Percentiles rank a stretch among this genome's conserved stretches.
Evolutionary conservation across 192 early-diverging fungal species (phyloP).

Genomic region (Neocallimastix lanati): DNA sequence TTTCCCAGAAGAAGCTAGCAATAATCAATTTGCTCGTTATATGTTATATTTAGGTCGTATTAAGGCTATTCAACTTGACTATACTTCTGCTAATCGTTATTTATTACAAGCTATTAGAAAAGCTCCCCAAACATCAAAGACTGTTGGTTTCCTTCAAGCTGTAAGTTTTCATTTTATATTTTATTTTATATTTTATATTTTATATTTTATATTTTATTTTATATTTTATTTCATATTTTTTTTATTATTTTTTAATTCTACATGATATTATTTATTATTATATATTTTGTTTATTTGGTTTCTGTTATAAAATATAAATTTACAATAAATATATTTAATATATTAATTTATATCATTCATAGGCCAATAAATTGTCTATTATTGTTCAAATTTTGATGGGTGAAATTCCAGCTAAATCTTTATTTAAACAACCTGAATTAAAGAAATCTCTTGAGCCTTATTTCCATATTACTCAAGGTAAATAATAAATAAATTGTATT

Average conservation of each 20-base stretch:
- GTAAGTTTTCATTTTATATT: no score
- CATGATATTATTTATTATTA: no score
- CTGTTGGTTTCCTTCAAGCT: constrained; percentile 89
- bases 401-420: constrained; percentile 85
- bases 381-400: constrained; percentile 97
- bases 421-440: constrained; percentile 76
- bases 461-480: background rate
- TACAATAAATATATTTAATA: no score
- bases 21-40: constrained; percentile 85
- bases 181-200: no score
- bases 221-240: no score
- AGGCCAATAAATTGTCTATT: constrained; percentile 84
- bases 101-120: constrained; percentile 90
- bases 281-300: no score
- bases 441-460: constrained; percentile 77
- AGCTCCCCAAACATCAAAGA: constrained; percentile 59
- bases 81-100: constrained; percentile 73
- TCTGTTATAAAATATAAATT: no score
- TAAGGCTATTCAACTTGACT: constrained; percentile 95
- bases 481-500: no score
- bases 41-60: constrained; percentile 93
- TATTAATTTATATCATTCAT: no score
- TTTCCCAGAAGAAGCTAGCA: constrained; percentile 78
- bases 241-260: no score
- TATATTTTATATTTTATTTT: no score